phyloP scores from a whole-genome alignment of 305 asterid species.

The Coffea humblotiana region DNA sequence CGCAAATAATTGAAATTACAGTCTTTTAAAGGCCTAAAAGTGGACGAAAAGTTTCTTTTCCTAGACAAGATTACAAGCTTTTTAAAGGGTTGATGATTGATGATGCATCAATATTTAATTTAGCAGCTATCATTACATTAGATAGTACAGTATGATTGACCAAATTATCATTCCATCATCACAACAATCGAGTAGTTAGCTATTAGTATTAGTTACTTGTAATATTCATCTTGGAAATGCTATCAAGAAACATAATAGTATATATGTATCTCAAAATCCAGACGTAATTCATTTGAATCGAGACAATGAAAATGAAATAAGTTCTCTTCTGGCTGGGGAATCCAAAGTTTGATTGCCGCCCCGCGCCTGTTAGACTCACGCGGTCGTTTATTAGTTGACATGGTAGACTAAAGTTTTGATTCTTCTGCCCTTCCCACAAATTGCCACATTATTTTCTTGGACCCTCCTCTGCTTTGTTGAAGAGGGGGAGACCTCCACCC shows the following conservation, averaged over 20 bases:
- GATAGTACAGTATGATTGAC: background rate
- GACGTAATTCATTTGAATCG: no score
- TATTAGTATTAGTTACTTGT: no score
- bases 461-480: background rate
- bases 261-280: no score
- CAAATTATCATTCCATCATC: slow-evolving; percentile 3
- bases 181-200: background rate
- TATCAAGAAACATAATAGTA: no score
- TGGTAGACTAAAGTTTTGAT: background rate
- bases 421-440: background rate
- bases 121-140: no score
- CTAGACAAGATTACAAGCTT: background rate
- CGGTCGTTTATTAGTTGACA: no score
- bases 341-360: no score
- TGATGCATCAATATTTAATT: slow-evolving; percentile 25
- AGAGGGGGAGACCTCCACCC: background rate
- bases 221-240: background rate
- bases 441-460: background rate
- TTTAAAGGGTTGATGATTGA: slow-evolving; percentile 17
- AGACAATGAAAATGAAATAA: no score
- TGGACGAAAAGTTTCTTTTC: background rate
- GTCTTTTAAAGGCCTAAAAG: background rate
- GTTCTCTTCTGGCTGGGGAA: no score
- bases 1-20: background rate
- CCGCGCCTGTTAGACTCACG: no score